Base-by-base conservation (phyloP, 352 stramenopile genomes). In the Halophytophthora batemanensis region DNA sequence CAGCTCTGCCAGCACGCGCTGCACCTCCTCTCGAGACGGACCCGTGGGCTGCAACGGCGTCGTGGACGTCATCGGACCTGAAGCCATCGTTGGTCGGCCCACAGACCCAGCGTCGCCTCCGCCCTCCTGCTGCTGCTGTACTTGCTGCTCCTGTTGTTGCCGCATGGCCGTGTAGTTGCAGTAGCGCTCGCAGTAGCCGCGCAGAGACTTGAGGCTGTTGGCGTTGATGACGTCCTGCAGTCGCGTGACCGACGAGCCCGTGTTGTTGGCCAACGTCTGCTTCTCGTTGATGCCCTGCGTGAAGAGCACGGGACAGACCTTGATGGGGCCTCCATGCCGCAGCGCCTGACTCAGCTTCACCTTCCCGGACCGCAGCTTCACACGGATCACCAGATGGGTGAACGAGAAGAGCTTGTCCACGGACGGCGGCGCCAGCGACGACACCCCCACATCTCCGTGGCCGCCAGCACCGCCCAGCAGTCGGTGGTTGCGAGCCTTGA, bases 221-320 rank as follows among this genome's bases (percentile, higher is more conserved):
- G 85, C 77, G 47, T 93, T 93, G 61, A 93, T 93, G 34, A 80
- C 68, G 37, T 93, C 83, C 50, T 93, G 83, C 8, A 93, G 57
- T 10, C 79, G 64, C 17, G 81, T 91, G n/a, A 84, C 66, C 0
- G 81, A 88, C 6, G 80, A 84, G 22, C 78, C 78, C 1, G 84
- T 93, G 60, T 93, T 87, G 72, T 97, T 97, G 2, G 86, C 87
- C 8, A 97, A 39, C 28, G 88, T 96, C 64, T 97, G 88, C 62
- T 93, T 95, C 61, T 97, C 90, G 55, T 97, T 97, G 60, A 97
- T 96, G 18, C 90, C 90, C 47, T 97, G 83, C 0, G 83, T 86
- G 53, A 93, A 93, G 28, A 93, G 61, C 53, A 91, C 74, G 11
- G 82, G 82, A 22, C 60, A 82, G 10, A 93, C 82, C 25, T 74